Evolutionary conservation across 2,329 filamentous ascomycete species (phyloP).

Genomic region (Trichoderma sp.): DNA sequence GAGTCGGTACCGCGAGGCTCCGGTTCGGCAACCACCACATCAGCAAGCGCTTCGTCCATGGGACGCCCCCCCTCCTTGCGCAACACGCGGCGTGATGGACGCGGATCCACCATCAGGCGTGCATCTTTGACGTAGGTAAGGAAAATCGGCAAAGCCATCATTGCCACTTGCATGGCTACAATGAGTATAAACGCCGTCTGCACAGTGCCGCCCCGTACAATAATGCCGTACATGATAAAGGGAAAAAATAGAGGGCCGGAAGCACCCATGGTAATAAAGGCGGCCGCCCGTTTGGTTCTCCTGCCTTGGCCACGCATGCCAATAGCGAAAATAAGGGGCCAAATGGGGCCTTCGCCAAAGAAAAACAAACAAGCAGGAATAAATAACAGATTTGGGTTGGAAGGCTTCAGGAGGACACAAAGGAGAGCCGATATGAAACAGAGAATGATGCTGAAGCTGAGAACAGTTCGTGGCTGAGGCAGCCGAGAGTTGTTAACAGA

Average conservation of each 20-base stretch:
- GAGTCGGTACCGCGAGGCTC: neutral
- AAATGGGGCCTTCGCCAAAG: constrained; percentile 80
- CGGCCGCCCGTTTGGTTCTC: constrained; percentile 76
- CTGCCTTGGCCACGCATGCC: constrained; percentile 76
- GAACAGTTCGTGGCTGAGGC: constrained; percentile 67
- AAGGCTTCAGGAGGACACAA: constrained; percentile 44
- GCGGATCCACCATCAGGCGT: constrained; percentile 42
- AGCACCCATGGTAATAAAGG: constrained; percentile 73
- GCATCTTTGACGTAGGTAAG: constrained; percentile 48
- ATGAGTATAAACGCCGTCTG: constrained; percentile 65
- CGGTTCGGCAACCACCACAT: constrained; percentile 20
- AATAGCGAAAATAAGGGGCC: constrained; percentile 77
- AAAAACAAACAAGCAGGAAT: constrained; percentile 69
- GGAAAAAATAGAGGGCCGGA: constrained; percentile 73
- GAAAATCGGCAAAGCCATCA: constrained; percentile 50
- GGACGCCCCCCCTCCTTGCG: constrained; percentile 25
- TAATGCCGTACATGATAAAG: constrained; percentile 68
- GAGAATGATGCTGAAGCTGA: constrained; percentile 59
- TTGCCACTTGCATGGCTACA: constrained; percentile 48
- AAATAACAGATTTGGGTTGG: constrained; percentile 48
- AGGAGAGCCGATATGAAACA: constrained; percentile 58
- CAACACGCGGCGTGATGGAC: constrained; percentile 24
- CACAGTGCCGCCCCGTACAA: constrained; percentile 57
- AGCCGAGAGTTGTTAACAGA: constrained; percentile 47
- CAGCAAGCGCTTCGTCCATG: constrained; percentile 20